Conservation (phyloP, 192 early-diverging fungal species). For the Linnemannia exigua region DNA sequence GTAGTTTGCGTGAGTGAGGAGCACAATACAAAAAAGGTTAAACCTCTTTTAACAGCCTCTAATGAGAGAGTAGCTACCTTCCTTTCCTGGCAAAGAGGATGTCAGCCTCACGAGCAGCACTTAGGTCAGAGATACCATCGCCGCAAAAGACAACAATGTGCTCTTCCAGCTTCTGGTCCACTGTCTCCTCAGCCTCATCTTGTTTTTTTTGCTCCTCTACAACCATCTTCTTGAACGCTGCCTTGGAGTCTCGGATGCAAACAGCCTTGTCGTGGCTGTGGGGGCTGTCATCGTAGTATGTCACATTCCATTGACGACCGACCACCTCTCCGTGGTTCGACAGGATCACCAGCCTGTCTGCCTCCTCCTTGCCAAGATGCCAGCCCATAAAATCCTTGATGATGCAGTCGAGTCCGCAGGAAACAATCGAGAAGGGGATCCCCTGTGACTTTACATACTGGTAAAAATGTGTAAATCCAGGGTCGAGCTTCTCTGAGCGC, state of each 20-base stretch:
- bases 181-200: conserved; percentile 9
- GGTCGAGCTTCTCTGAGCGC: conserved; percentile 67
- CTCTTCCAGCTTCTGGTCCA: conserved; percentile 6
- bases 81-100: conserved; percentile 80
- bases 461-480: conserved; percentile 71
- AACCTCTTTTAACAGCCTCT: too few relatives aligned
- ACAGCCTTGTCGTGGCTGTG: conserved; percentile 78
- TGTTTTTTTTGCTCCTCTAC: conserved; percentile 14
- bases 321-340: conserved; percentile 68
- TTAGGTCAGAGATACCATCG: conserved; percentile 84
- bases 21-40: too few relatives aligned
- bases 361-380: conserved; percentile 61
- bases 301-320: conserved; percentile 70
- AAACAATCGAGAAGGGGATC: conserved; percentile 75
- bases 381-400: conserved; percentile 65
- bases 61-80: too few relatives aligned
- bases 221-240: conserved; percentile 22
- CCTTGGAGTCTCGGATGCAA: conserved; percentile 39
- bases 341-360: conserved; percentile 67
- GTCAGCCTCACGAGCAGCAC: conserved; percentile 82
- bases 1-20: too few relatives aligned
- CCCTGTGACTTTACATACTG: conserved; percentile 60
- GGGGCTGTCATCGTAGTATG: conserved; percentile 72
- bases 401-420: conserved; percentile 69
- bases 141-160: conserved; percentile 79